Conservation (phyloP, 2,329 filamentous ascomycete species). For the Orbilia brochopaga region DNA sequence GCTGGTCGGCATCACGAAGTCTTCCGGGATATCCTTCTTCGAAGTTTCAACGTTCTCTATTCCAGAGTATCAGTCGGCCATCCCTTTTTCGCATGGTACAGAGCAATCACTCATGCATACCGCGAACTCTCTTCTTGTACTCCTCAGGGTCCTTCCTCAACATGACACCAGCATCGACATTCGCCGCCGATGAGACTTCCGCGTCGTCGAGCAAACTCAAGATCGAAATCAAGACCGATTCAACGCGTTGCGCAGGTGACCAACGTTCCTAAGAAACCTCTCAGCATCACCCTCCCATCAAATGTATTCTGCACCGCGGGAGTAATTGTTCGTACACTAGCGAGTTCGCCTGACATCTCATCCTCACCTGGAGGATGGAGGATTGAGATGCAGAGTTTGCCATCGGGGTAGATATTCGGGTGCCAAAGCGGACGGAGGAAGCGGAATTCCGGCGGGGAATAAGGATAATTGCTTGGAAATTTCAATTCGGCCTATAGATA, state of each 20-base stretch:
- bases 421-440: slow-evolving; percentile 83
- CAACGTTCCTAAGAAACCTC: slow-evolving; percentile 71
- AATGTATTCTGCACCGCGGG: not conserved
- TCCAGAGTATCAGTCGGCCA: not conserved
- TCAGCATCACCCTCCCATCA: slow-evolving; percentile 11
- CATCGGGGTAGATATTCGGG: slow-evolving; percentile 91
- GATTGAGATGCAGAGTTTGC: slow-evolving; percentile 93
- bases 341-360: slow-evolving; percentile 85
- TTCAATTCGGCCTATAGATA: slow-evolving; percentile 74
- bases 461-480: slow-evolving; percentile 88
- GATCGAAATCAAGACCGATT: slow-evolving; percentile 91
- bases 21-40: slow-evolving; percentile 78
- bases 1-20: slow-evolving; percentile 80
- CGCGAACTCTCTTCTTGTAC: slow-evolving; percentile 67
- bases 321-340: slow-evolving; percentile 61
- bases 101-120: slow-evolving; percentile 4
- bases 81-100: not conserved
- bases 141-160: slow-evolving; percentile 73
- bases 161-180: slow-evolving; percentile 88
- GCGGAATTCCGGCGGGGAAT: slow-evolving; percentile 83
- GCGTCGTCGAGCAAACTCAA: slow-evolving; percentile 91
- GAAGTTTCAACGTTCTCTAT: slow-evolving; percentile 72
- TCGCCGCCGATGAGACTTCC: slow-evolving; percentile 90
- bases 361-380: slow-evolving; percentile 91
- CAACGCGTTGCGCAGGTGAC: slow-evolving; percentile 91